phyloP scores from a whole-genome alignment of 176 grass and related monocot species.

The Paspalum vaginatum region DNA sequence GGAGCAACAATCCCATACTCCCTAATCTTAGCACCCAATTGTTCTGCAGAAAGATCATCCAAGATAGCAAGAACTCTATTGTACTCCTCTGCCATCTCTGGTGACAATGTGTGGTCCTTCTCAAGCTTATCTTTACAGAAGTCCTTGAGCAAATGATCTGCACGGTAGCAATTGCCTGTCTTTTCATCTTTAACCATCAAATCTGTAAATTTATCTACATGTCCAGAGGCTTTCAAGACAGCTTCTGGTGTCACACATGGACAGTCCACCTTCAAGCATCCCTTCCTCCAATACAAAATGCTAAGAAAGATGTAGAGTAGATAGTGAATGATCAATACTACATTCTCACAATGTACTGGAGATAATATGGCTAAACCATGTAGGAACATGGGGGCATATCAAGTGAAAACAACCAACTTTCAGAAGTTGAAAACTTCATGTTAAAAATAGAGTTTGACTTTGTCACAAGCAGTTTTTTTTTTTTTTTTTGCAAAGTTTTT shows the following conservation, averaged over 20 bases:
- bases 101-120: slow-evolving; percentile 52
- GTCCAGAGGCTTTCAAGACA: slow-evolving; percentile 90
- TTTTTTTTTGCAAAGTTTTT: not conserved
- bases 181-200: slow-evolving; percentile 97
- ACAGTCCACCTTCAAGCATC: slow-evolving; percentile 95
- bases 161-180: slow-evolving; percentile 83
- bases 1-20: slow-evolving; percentile 87
- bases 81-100: slow-evolving; percentile 57
- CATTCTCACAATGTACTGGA: slow-evolving; percentile 2
- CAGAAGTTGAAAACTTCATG: not conserved
- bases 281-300: slow-evolving; percentile 93
- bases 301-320: slow-evolving; percentile 40
- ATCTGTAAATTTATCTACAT: slow-evolving; percentile 94
- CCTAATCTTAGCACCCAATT: slow-evolving; percentile 82
- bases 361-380: not conserved
- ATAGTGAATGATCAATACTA: slow-evolving; percentile 1
- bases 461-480: not conserved
- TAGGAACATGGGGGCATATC: not conserved
- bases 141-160: slow-evolving; percentile 93
- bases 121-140: slow-evolving; percentile 93
- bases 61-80: slow-evolving; percentile 72
- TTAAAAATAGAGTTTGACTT: not conserved
- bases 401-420: not conserved
- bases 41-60: slow-evolving; percentile 85
- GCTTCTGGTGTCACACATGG: slow-evolving; percentile 89